Evolutionary conservation across 2,329 filamentous ascomycete genomes (phyloP).

Genomic region (Curvularia lunata): DNA sequence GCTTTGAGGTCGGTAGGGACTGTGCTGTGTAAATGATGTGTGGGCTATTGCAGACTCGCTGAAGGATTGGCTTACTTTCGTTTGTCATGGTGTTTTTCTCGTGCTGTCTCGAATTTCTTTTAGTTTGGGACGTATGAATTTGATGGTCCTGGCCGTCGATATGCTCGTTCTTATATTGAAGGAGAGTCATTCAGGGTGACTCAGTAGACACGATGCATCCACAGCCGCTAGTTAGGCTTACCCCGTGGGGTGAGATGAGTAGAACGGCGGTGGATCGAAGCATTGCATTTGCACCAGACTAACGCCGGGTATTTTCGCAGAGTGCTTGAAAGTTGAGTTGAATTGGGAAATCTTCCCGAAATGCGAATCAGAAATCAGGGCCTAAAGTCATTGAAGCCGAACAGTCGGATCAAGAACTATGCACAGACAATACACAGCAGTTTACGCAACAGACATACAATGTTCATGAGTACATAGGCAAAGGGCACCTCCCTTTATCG

Average conservation of each 20-base stretch:
- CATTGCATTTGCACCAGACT: not conserved
- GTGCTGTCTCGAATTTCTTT: not conserved
- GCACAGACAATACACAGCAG: not conserved
- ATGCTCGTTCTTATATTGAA: not conserved
- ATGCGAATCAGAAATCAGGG: not conserved
- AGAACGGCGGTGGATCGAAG: not conserved
- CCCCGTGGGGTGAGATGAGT: not conserved
- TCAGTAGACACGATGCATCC: not conserved
- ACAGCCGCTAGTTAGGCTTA: not conserved
- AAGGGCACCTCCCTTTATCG: not conserved
- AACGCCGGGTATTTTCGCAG: no score
- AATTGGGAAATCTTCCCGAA: not conserved
- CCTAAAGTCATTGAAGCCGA: not conserved
- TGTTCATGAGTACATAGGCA: not conserved
- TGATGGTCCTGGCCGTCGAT: no score
- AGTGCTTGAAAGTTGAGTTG: not conserved
- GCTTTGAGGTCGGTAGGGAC: conserved; percentile 32
- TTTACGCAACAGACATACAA: not conserved
- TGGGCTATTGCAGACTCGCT: not conserved
- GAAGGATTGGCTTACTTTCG: not conserved
- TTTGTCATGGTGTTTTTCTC: not conserved
- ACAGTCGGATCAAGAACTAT: not conserved
- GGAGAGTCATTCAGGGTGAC: not conserved
- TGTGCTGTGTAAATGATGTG: not conserved
- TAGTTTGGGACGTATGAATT: not conserved